A percentile compares a stretch with the other conserved stretches of the same genome.
Evolutionary conservation across 163 green algal genomes (phyloP).

Genomic region (Chloromonas sp.): DNA sequence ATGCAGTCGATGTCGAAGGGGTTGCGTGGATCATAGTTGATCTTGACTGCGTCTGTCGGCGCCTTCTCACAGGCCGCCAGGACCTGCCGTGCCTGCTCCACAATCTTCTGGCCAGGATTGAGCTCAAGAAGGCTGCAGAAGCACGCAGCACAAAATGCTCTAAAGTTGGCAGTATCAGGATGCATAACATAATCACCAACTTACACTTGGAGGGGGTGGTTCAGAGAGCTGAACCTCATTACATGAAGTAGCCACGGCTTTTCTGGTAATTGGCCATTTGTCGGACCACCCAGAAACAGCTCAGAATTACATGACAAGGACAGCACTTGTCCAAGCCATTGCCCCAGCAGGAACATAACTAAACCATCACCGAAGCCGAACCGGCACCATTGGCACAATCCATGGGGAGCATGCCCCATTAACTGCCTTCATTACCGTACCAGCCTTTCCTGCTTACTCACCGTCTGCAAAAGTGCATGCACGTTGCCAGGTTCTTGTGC

Average conservation of each 20-base stretch:
- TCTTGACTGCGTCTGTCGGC: slow-evolving; percentile 76
- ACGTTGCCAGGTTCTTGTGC: slow-evolving; percentile 87
- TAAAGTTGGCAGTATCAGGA: too few relatives aligned
- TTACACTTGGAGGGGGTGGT: background rate
- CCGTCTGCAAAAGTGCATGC: slow-evolving; percentile 81
- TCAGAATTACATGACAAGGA: too few relatives aligned
- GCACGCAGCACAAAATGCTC: background rate
- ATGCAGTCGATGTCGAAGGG: slow-evolving; percentile 94
- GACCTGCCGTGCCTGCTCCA: slow-evolving; percentile 66
- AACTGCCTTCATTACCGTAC: too few relatives aligned
- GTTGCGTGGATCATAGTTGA: slow-evolving; percentile 97
- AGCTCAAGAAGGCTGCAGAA: slow-evolving; percentile 81
- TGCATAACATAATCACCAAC: background rate
- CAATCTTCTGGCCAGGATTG: slow-evolving; percentile 75
- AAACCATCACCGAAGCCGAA: too few relatives aligned
- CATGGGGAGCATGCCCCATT: too few relatives aligned
- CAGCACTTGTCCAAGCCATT: too few relatives aligned
- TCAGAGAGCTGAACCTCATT: too few relatives aligned
- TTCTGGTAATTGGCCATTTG: too few relatives aligned
- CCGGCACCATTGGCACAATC: too few relatives aligned
- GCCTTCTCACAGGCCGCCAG: slow-evolving; percentile 88
- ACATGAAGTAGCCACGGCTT: too few relatives aligned
- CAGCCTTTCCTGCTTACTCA: background rate
- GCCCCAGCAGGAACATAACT: too few relatives aligned
- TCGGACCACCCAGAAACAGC: too few relatives aligned